Percentiles rank a stretch among this genome's conserved stretches.
These are phyloP conservation scores for Ceratocystiopsis sp. DNA, from an alignment of 2,329 filamentous ascomycete species.

Conservation along the genomic window DNA sequence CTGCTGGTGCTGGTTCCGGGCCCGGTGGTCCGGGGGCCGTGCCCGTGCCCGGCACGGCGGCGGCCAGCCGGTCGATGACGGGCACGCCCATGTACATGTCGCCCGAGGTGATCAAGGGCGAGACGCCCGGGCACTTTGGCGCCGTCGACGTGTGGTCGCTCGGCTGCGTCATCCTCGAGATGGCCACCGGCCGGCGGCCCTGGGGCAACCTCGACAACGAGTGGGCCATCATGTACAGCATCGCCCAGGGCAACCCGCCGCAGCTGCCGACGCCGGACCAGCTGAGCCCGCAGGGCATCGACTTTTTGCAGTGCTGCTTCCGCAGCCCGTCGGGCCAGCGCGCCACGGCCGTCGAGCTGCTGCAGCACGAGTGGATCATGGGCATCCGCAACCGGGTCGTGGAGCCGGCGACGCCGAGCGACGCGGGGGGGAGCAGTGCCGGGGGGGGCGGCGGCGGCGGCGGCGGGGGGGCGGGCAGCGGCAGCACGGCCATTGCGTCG, in stretches of 20 bases:
- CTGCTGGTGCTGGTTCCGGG: no score
- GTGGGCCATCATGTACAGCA: slow-evolving; percentile 99
- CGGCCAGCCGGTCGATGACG: slow-evolving; percentile 74
- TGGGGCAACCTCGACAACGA: slow-evolving; percentile 97
- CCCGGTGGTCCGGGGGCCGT: no score
- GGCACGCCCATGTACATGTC: slow-evolving; percentile 99
- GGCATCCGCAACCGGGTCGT: slow-evolving; percentile 47
- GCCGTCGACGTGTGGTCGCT: slow-evolving; percentile 93
- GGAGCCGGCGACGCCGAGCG: slow-evolving; percentile 46
- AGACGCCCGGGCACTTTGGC: slow-evolving; percentile 62
- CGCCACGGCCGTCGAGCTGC: slow-evolving; percentile 67
- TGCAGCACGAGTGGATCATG: slow-evolving; percentile 87
- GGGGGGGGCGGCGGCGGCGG: background rate
- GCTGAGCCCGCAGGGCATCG: slow-evolving; percentile 66
- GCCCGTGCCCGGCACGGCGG: slow-evolving; percentile 22
- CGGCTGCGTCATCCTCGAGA: slow-evolving; percentile 91
- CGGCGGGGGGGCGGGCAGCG: background rate
- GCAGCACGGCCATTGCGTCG: background rate
- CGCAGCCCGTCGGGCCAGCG: slow-evolving; percentile 63
- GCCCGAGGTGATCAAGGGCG: slow-evolving; percentile 90
- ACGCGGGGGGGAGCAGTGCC: slow-evolving; percentile 18
- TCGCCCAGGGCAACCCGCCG: slow-evolving; percentile 88
- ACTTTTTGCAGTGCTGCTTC: slow-evolving; percentile 81
- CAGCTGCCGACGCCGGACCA: slow-evolving; percentile 70
- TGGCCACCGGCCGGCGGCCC: slow-evolving; percentile 85